Evolutionary conservation across 257 asterid species (phyloP).

Genomic region (Rhazya stricta): DNA sequence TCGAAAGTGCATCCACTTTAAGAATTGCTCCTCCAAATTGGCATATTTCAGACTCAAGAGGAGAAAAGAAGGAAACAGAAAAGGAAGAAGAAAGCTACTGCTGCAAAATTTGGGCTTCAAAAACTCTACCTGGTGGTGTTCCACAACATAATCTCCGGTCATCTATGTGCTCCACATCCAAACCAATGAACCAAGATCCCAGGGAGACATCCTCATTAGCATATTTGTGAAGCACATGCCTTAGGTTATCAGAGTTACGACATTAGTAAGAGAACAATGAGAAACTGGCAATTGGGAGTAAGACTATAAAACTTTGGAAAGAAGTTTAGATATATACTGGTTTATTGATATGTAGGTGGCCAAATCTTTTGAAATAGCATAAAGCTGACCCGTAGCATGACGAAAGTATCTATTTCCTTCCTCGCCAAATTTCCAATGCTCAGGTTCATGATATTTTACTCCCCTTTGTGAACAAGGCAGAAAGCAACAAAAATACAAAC

Average conservation of each 20-base stretch:
- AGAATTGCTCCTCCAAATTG: neutral
- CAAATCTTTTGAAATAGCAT: constrained; percentile 82
- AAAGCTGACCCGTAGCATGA: constrained; percentile 91
- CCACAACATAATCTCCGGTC: constrained; percentile 92
- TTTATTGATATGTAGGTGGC: constrained; percentile 77
- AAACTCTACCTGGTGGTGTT: constrained; percentile 80
- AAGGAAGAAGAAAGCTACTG: no score
- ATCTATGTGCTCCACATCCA: constrained; percentile 91
- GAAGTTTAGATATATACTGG: constrained; percentile 41
- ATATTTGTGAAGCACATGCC: constrained; percentile 76
- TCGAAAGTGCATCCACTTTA: neutral
- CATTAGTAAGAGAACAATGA: constrained; percentile 1
- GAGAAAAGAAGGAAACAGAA: no score
- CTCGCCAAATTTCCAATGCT: constrained; percentile 94
- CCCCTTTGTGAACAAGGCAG: constrained; percentile 42
- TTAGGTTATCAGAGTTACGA: constrained; percentile 19
- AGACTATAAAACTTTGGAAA: neutral
- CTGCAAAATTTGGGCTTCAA: neutral
- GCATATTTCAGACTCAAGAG: neutral
- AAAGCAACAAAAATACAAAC: constrained; percentile 5
- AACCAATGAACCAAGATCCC: constrained; percentile 90
- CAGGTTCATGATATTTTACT: constrained; percentile 90
- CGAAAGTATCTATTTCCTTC: constrained; percentile 88
- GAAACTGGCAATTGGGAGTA: neutral
- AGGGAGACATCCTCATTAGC: constrained; percentile 86